Base-by-base conservation (phyloP, 805 yeast genomes). In the Hemisphaericaspora nanyangensis region DNA sequence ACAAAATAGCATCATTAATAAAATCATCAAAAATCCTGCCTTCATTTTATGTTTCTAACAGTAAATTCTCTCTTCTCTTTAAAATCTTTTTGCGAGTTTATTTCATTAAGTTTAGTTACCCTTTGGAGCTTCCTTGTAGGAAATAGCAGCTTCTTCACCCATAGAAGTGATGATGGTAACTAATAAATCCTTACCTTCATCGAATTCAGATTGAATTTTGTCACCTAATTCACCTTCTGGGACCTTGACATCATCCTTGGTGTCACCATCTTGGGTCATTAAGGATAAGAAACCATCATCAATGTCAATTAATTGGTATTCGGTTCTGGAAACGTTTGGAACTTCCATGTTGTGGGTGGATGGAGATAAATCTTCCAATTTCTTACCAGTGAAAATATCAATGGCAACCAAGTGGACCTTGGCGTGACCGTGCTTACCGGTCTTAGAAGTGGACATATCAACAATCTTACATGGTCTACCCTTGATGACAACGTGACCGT, bases 381-480 rank as follows among this genome's bases (percentile, higher is more conserved):
- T 93, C 90, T 93, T 93, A 74, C 87, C 85, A 63, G 99, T 93
- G 91, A 93, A 93, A 72, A 93, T 91, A 73, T 93, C 99, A 61
- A 86, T 82, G 68, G 98, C 98, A 56, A 93, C 98, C 77, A 93
- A 82, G 77, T 93, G 98, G 74, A 93, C 99, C 83, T 93, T 93
- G 72, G 99, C 99, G 93, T 93, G 99, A 79, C 99, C 99, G 85
- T 93, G 99, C 97, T 93, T 93, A 78, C 99, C 99, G 61, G 99
- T 93, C 85, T 93, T 93, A 65, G 99, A 93, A 67, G 99, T 93
- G 50, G 99, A 93, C 99, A 93, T 93, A 73, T 93, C 99, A 63
- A 93, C 95, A 74, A 93, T 93, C 84, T 93, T 93, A 82, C 98
- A 93, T 70, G 99, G 99, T 82, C 99, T 95, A 65, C 87, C 79